These are phyloP conservation scores for Eleusine indica DNA, from an alignment of 176 grass and related monocot species.

Conservation along the genomic window DNA sequence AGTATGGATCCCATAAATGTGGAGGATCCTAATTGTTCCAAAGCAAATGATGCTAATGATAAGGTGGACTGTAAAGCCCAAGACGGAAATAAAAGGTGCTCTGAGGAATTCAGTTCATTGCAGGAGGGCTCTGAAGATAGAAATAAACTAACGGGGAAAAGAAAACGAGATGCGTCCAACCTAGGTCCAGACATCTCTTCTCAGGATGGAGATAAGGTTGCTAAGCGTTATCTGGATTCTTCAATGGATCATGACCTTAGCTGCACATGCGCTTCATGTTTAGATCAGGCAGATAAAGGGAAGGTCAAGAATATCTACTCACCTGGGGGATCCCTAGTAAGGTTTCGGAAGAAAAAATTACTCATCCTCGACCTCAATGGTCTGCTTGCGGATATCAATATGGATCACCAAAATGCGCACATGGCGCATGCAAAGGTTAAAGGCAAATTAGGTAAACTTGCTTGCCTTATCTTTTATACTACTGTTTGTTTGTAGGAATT, in stretches of 20 bases:
- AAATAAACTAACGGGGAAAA: constrained; percentile 19
- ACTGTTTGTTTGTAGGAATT: constrained; percentile 34
- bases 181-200: constrained; percentile 19
- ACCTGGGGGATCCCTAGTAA: constrained; percentile 51
- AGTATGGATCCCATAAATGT: constrained; percentile 21
- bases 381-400: constrained; percentile 80
- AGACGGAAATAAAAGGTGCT: neutral
- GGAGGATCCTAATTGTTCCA: constrained; percentile 15
- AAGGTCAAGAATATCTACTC: constrained; percentile 37
- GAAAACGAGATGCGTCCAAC: neutral
- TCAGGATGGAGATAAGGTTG: neutral
- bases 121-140: neutral
- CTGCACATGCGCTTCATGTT: constrained; percentile 16
- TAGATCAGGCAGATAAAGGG: constrained; percentile 35
- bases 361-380: constrained; percentile 94
- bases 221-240: neutral
- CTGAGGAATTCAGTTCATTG: neutral
- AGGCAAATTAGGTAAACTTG: constrained; percentile 66
- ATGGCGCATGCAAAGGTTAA: constrained; percentile 58
- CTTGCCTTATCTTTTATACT: constrained; percentile 11
- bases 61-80: neutral
- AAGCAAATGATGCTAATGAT: constrained; percentile 17
- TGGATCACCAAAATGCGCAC: constrained; percentile 26
- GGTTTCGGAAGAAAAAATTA: constrained; percentile 68
- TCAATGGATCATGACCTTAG: constrained; percentile 21